Evolutionary conservation across 768 basidiomycete genomes (phyloP).

Genomic region (Daedaleopsis sinensis): DNA sequence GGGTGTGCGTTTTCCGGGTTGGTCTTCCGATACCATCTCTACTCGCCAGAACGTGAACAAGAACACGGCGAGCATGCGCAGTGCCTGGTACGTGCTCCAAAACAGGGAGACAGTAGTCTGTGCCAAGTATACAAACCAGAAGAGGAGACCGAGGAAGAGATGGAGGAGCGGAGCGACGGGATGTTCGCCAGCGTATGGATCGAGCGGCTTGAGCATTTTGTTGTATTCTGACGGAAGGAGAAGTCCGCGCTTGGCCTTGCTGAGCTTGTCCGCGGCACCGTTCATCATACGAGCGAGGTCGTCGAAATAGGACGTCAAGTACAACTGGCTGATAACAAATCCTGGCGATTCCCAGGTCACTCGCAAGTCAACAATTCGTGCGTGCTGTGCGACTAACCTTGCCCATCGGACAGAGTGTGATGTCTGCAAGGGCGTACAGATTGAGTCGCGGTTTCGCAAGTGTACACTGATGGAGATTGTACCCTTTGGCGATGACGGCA

Average conservation of each 20-base stretch:
- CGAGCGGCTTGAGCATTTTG: conserved; percentile 19
- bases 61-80: conserved; percentile 16
- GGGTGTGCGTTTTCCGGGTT: conserved; percentile 7
- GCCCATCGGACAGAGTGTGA: conserved; percentile 28
- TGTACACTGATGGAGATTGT: background rate
- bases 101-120: conserved; percentile 11
- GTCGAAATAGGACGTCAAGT: conserved; percentile 27
- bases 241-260: conserved; percentile 15
- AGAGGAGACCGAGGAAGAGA: conserved; percentile 15
- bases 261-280: conserved; percentile 4
- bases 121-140: conserved; percentile 18
- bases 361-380: background rate
- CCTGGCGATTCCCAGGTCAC: background rate
- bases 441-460: too few relatives aligned
- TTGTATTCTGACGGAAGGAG: conserved; percentile 25
- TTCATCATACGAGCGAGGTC: conserved; percentile 23
- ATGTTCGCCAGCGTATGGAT: conserved; percentile 13
- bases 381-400: conserved; percentile 11
- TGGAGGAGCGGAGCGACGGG: conserved; percentile 19
- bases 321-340: conserved; percentile 29
- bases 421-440: conserved; percentile 17
- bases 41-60: conserved; percentile 28
- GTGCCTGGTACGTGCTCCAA: conserved; percentile 23
- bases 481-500: conserved; percentile 25
- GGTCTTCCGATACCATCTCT: conserved; percentile 26